Evolutionary conservation across 129 eudicot genomes (phyloP).

Genomic region (Heracleum sosnowskyi): DNA sequence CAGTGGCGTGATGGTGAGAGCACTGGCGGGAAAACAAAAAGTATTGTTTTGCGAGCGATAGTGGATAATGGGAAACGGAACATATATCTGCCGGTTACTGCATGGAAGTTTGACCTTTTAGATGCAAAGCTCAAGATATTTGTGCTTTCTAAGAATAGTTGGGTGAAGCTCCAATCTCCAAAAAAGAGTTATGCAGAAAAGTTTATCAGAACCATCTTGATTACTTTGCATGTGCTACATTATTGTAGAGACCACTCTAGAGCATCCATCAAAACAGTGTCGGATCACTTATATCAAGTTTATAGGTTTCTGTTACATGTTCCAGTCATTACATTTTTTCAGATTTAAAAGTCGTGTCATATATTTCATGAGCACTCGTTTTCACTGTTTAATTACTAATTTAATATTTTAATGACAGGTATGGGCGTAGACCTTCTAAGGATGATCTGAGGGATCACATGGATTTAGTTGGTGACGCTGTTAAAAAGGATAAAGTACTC

Average conservation of each 20-base stretch:
- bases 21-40: constrained; percentile 1
- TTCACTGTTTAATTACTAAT: not conserved
- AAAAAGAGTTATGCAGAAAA: constrained; percentile 43
- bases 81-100: constrained; percentile 48
- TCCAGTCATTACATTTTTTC: not conserved
- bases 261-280: constrained; percentile 39
- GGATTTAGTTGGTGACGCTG: constrained; percentile 29
- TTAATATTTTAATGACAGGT: constrained; percentile 12
- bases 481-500: constrained; percentile 28
- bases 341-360: not conserved
- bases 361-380: not conserved
- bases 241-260: constrained; percentile 45
- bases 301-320: constrained; percentile 44
- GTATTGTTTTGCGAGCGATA: constrained; percentile 43
- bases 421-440: constrained; percentile 30
- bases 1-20: constrained; percentile 35
- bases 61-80: constrained; percentile 52
- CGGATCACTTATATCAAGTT: constrained; percentile 50
- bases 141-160: constrained; percentile 45
- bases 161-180: constrained; percentile 80
- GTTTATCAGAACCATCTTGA: constrained; percentile 44
- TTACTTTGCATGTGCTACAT: constrained; percentile 52
- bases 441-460: constrained; percentile 37
- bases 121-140: constrained; percentile 43
- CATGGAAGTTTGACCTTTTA: constrained; percentile 71